Evolutionary conservation across 2,329 filamentous ascomycete species (phyloP), one percentile per base, ranked within the genome.

Genomic region (Microdochium bolleyi): DNA sequence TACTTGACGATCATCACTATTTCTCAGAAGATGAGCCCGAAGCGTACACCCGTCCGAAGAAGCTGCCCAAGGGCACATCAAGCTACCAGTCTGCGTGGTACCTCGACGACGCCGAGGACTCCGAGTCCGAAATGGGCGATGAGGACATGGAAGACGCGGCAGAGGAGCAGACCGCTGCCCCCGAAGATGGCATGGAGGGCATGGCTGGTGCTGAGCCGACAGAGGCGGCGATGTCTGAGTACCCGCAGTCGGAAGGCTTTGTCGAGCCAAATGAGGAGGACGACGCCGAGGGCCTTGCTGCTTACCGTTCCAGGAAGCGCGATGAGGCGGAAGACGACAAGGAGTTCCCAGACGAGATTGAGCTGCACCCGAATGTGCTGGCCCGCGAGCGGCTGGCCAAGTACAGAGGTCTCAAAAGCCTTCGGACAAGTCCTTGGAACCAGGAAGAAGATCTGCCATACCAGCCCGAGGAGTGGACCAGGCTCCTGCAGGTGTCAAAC

Each of bases 321-420:
- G 84, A 84, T 24, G 92, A 96, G 60, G 89, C 84, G 3, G 82
- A 92, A 50, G 92, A 97, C 14, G 94, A 99, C 68, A 82, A 88
- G 52, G 92, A 97, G 67, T 99, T 97, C 69, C 94, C 94, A 0
- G 94, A 99, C 59, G 94, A 99, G 69, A 94, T 99, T 54, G 95
- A 99, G 69, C 76, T 99, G 51, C 89, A 89, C 59, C 94, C 95
- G 0, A 82, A 92, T 51, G 89, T 95, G 3, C 77, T 89, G 48
- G 94, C 94, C 1, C 77, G 89, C 51, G 94, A 99, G 70, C 81
- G 94, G 48, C 74, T 99, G 52, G 83, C 87, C 9, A 83, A 89
- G 55, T 99, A 96, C 71, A 80, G 94, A 64, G 94, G 94, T 44
- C 72, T 99, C 58, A 99, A 97, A 78, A 96, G 88, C 66, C 70